A percentile compares a stretch with the other conserved stretches of the same genome.
These are phyloP conservation scores for Phytophthora brassicae DNA, from an alignment of 352 stramenopile genomes.

Conservation along the genomic window DNA sequence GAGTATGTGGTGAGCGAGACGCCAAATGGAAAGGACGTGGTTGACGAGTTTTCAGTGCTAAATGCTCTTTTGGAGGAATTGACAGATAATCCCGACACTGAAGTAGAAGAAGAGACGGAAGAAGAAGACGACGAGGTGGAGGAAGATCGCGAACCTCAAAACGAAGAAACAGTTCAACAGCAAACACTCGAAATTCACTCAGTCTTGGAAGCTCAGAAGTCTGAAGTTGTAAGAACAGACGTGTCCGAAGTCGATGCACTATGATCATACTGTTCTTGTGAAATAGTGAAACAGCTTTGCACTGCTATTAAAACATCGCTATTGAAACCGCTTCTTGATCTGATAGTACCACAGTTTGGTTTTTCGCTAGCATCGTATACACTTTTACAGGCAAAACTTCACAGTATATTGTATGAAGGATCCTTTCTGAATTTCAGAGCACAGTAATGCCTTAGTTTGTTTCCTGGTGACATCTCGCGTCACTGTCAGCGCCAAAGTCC, in stretches of 20 bases:
- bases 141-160: background rate
- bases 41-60: conserved; percentile 33
- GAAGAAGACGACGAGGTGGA: conserved; percentile 12
- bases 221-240: conserved; percentile 7
- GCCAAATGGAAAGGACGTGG: conserved; percentile 20
- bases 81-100: conserved; percentile 24
- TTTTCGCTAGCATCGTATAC: too few relatives aligned
- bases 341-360: too few relatives aligned
- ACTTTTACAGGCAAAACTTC: too few relatives aligned
- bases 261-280: background rate
- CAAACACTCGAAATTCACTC: background rate
- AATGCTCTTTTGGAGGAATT: conserved; percentile 41
- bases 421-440: too few relatives aligned
- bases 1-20: conserved; percentile 43
- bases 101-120: conserved; percentile 11
- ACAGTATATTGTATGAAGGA: too few relatives aligned
- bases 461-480: conserved; percentile 1
- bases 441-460: too few relatives aligned
- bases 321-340: too few relatives aligned
- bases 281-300: background rate
- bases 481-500: conserved; percentile 13
- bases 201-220: background rate
- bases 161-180: conserved; percentile 7
- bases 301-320: too few relatives aligned
- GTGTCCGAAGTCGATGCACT: conserved; percentile 13